Evolutionary conservation across 345 rosid genomes (phyloP), one percentile per base, ranked within the genome.

Genomic region (Abelmoschus esculentus): DNA sequence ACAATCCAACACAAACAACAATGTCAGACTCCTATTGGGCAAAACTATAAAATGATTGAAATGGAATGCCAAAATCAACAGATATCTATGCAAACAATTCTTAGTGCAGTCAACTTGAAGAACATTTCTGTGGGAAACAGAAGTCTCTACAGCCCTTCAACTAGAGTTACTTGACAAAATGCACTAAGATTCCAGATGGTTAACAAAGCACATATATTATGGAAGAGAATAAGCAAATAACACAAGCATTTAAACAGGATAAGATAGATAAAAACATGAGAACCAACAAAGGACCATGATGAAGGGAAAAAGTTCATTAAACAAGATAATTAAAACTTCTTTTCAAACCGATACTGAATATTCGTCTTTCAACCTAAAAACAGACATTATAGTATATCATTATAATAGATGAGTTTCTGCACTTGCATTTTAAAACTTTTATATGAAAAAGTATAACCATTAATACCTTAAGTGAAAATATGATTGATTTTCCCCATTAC

Each of bases 1-100:
- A 75, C 56, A 73, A 66, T 53, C 31, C 70, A 74, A 58, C 40
- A 29, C 2, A 44, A 65, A 65, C 12, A 65, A 53, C 5, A 65
- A 53, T 46, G 60, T 83, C 72, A 74, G 72, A 71, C 58, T 54
- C 52, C 56, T 46, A 28, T 36, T 46, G 55, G 59, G 63, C 11
- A 38, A 55, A 69, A 56, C 5, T 1, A 46, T 32, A 2, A 54
- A 53, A 53, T 54, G 52, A 40, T 31, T 50, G 59, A 50, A n/a
- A 50, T 49, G 59, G 29, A 49, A 67, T 29, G 28, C 54, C 36
- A 65, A 18, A 52, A 65, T n/a, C 70, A 5, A 67, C 8, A 31
- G 2, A n/a, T 31, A 29, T 65, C 44, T 29, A 29, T 17, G 19
- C 38, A 65, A 44, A 44, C 5, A 6, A n/a, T 29, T 67, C 7